phyloP scores from a whole-genome alignment of 2,329 filamentous ascomycete genomes.

The Fusarium caatingaense region DNA sequence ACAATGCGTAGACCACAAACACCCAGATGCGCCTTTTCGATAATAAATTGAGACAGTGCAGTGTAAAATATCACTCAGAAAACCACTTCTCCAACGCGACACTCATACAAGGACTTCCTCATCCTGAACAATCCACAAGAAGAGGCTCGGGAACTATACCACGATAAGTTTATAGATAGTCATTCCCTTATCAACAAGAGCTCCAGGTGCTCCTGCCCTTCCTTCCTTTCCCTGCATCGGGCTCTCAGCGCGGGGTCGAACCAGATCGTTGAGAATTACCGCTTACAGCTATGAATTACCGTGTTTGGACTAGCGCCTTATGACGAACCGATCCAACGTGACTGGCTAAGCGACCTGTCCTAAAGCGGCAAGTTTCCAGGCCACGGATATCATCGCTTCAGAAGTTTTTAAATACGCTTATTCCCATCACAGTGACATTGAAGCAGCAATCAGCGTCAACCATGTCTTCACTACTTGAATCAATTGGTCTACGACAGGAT shows the following conservation, averaged over 20 bases:
- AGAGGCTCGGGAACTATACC: neutral
- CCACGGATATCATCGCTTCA: slow-evolving; percentile 1
- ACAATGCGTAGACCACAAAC: fast-evolving
- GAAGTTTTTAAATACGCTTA: neutral
- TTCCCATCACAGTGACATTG: neutral
- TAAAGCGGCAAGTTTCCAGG: slow-evolving; percentile 10
- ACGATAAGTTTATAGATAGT: neutral
- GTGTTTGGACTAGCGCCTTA: fast-evolving
- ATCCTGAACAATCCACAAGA: fast-evolving
- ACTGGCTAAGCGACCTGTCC: neutral
- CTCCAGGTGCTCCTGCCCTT: too few species aligned
- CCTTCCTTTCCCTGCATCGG: neutral
- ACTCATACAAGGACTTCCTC: fast-evolving
- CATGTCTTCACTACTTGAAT: slow-evolving; percentile 2
- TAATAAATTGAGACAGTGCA: too few species aligned
- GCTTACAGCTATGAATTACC: neutral
- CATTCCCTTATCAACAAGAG: neutral
- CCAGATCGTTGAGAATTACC: neutral
- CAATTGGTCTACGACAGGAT: neutral
- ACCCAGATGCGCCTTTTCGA: too few species aligned
- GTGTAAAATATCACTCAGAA: too few species aligned
- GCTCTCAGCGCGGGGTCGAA: neutral
- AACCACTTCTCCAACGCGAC: too few species aligned
- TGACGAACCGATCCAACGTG: neutral
- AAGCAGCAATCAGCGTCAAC: neutral